A percentile compares a stretch with the other conserved stretches of the same genome.
These are phyloP conservation scores for Lasiosphaeriaceae sp. DNA, from an alignment of 495 filamentous ascomycete species.

Conservation along the genomic window DNA sequence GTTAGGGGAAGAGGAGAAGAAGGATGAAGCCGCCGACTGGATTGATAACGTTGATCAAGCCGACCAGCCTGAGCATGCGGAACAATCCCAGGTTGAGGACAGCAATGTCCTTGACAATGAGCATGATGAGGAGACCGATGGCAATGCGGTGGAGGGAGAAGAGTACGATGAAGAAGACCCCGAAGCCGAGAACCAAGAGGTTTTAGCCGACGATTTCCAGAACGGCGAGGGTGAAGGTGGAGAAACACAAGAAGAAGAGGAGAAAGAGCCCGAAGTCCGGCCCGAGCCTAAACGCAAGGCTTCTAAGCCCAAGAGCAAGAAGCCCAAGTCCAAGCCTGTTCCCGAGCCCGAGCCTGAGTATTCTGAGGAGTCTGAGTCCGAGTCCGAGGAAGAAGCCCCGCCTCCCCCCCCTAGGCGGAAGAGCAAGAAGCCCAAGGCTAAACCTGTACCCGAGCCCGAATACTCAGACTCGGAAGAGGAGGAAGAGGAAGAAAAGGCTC, in stretches of 20 bases:
- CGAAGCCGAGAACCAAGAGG: constrained; percentile 18
- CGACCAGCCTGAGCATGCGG: neutral
- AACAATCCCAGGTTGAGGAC: neutral
- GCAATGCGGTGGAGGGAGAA: constrained; percentile 11
- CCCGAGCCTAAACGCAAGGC: too few relatives aligned
- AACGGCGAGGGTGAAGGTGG: neutral
- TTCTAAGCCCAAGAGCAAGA: neutral
- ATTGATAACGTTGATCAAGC: neutral
- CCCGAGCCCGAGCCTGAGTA: neutral
- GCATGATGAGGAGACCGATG: constrained; percentile 7
- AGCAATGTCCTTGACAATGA: too few relatives aligned
- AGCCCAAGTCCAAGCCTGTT: neutral
- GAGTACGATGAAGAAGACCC: constrained; percentile 26
- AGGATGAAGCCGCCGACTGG: constrained; percentile 9
- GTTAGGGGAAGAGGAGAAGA: constrained; percentile 15
- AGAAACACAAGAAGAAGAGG: neutral
- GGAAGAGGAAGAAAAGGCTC: constrained; percentile 20
- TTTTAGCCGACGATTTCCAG: constrained; percentile 12
- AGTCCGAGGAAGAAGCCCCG: constrained; percentile 2
- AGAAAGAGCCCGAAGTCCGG: neutral
- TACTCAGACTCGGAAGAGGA: neutral
- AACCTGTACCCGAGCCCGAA: neutral
- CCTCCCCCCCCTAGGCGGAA: too few relatives aligned
- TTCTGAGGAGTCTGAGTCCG: neutral
- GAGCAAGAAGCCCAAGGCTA: neutral